A percentile compares a stretch with the other conserved stretches of the same genome.
These are phyloP conservation scores for Xylariaceae sp. DNA, from an alignment of 2,329 filamentous ascomycete genomes.

Conservation along the genomic window DNA sequence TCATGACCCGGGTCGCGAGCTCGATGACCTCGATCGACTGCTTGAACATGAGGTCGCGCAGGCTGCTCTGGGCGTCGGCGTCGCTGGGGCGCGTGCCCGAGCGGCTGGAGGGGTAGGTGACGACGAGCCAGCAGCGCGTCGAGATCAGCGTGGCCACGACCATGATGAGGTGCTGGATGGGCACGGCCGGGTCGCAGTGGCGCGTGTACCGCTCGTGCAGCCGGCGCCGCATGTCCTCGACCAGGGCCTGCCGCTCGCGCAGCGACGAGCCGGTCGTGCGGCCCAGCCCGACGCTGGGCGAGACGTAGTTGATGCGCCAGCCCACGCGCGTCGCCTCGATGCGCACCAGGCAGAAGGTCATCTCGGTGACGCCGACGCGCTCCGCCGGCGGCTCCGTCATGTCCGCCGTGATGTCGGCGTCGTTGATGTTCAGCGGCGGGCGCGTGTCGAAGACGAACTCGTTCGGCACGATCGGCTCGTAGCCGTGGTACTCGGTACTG, in stretches of 20 bases:
- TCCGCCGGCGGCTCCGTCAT: slow-evolving; percentile 36
- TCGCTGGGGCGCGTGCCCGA: not conserved
- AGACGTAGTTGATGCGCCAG: slow-evolving; percentile 28
- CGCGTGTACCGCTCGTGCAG: slow-evolving; percentile 28
- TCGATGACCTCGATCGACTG: slow-evolving; percentile 4
- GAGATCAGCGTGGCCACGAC: slow-evolving; percentile 5
- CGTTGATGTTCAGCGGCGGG: slow-evolving; percentile 43
- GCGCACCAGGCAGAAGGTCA: slow-evolving; percentile 31
- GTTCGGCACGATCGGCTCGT: slow-evolving; percentile 35
- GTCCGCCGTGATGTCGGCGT: slow-evolving; percentile 38
- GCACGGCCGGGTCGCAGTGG: slow-evolving; percentile 27
- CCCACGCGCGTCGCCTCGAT: slow-evolving; percentile 34
- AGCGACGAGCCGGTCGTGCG: slow-evolving; percentile 5
- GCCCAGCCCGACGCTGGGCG: not conserved
- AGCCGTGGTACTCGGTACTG: slow-evolving; percentile 41
- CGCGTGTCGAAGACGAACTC: slow-evolving; percentile 35
- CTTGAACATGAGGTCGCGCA: slow-evolving; percentile 3
- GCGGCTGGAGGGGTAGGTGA: not conserved
- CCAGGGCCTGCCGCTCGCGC: slow-evolving; percentile 23
- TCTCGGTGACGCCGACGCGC: slow-evolving; percentile 35
- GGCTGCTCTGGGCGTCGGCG: not conserved
- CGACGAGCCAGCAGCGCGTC: slow-evolving; percentile 1
- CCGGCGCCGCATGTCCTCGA: slow-evolving; percentile 17
- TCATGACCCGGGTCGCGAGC: not conserved
- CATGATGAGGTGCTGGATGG: slow-evolving; percentile 11